Percentiles rank a stretch among this genome's conserved stretches.
phyloP scores from a whole-genome alignment of 768 basidiomycete genomes.

The Botryobasidium botryosum region DNA sequence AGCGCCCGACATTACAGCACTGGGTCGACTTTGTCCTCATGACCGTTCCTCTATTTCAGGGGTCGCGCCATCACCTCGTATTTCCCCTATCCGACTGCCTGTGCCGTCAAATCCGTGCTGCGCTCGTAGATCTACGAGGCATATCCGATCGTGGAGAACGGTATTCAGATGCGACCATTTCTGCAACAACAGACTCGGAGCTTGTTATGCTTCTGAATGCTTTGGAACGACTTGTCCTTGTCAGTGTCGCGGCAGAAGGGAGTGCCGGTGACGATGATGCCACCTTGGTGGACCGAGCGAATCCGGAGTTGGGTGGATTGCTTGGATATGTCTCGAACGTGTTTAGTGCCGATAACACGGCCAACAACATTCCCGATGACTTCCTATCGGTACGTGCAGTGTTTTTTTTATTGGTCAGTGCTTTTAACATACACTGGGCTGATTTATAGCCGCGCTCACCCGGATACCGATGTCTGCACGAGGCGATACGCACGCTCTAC shows the following conservation, averaged over 20 bases:
- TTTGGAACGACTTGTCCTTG: conserved; percentile 61
- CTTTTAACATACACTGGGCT: background rate
- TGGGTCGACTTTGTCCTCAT: conserved; percentile 95
- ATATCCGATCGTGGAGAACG: conserved; percentile 26
- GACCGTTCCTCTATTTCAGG: conserved; percentile 75
- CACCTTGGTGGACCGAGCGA: conserved; percentile 32
- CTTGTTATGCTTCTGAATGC: conserved; percentile 71
- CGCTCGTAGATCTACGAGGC: conserved; percentile 37
- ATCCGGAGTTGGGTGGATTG: conserved; percentile 45
- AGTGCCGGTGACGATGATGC: conserved; percentile 40
- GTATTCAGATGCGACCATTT: conserved; percentile 24
- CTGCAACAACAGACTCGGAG: conserved; percentile 57
- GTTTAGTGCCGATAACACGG: conserved; percentile 67
- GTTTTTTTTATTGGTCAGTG: conserved; percentile 1
- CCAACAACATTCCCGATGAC: conserved; percentile 4
- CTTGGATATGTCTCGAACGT: conserved; percentile 86
- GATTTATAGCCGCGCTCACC: conserved; percentile 44
- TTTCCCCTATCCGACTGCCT: conserved; percentile 65
- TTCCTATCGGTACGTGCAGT: conserved; percentile 30
- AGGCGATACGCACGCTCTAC: conserved; percentile 64
- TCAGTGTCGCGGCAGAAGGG: conserved; percentile 38
- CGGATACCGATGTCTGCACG: conserved; percentile 61
- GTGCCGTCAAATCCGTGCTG: conserved; percentile 45
- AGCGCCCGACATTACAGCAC: conserved; percentile 74
- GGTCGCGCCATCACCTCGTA: conserved; percentile 45